Evolutionary conservation across 495 filamentous ascomycete genomes (phyloP), one percentile per base, ranked within the genome.

Genomic region (Cercophora sp.): DNA sequence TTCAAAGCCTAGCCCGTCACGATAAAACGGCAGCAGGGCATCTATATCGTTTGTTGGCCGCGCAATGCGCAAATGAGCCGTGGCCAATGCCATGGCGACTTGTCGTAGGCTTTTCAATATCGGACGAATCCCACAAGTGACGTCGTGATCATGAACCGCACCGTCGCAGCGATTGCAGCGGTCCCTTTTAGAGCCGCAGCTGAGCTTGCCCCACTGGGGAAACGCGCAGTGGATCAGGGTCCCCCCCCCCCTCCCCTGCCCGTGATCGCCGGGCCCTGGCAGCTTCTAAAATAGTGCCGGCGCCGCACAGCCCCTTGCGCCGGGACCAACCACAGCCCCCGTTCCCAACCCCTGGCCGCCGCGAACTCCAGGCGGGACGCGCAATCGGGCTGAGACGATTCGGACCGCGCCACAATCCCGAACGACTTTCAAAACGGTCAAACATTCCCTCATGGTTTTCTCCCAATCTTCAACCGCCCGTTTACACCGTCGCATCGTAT

Each of bases 1-100:
- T 39, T 60, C 59, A 53, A 70, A 69, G 10, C 62, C 62, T 3
- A 70, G 52, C 8, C 62, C 64, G 27, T 64, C 57, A 46, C 56
- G 29, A 52, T 68, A 68, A 39, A 70, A 70, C 10, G 61, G 58
- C 26, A 68, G 49, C 11, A 70, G 57, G 1, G 56, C 50, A 11
- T 60, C 47, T 19, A 68, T 62, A 47, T 63, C 50, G 52, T 65
- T 59, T 8, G 68, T 67, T 6, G 68, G 65, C 3, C 65, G 57
- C 9, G 68, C 68, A 22, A 69, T 56, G 48, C 65, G 68, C 24
- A 69, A 47, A 44, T 64, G 62, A 20, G 67, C 57, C 19, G 52
- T 44, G 13, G 52, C 54, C 3, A 58, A 49, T 1, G 53, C 23
- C 62, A 64, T 64, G 16, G 15, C 52, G 8, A 25, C 1, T 39